Percentiles rank a stretch among this genome's conserved stretches.
Conservation (phyloP, 202 grass and related monocot species). For the Bolboschoenoplectus hybrid region DNA sequence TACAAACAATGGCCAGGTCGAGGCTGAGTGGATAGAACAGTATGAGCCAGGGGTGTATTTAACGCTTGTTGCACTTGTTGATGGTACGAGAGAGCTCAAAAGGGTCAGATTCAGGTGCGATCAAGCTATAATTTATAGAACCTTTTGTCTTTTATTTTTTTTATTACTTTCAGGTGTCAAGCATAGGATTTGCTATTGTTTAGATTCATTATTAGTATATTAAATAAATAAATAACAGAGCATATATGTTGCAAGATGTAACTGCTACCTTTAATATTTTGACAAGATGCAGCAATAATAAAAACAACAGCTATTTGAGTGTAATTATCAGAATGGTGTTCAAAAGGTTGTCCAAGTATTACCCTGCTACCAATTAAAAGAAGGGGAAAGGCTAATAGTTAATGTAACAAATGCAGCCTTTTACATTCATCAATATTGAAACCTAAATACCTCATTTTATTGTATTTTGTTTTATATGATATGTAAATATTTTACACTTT, state of each 20-base stretch:
- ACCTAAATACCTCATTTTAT: neutral
- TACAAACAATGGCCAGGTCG: slow-evolving; percentile 57
- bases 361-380: neutral
- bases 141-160: neutral
- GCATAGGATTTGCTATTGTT: neutral
- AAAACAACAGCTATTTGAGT: neutral
- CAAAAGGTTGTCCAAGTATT: neutral
- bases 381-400: neutral
- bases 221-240: neutral
- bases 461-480: neutral
- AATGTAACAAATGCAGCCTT: neutral
- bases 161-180: neutral
- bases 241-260: slow-evolving; percentile 4
- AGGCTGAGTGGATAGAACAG: slow-evolving; percentile 97
- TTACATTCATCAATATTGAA: neutral
- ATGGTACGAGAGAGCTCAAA: slow-evolving; percentile 92
- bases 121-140: neutral
- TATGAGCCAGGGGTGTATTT: slow-evolving; percentile 95
- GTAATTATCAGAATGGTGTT: neutral
- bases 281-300: neutral
- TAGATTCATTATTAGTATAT: neutral
- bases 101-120: slow-evolving; percentile 92
- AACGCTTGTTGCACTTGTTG: slow-evolving; percentile 67
- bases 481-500: neutral
- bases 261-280: neutral